Conservation (phyloP, 768 basidiomycete species). For the Leucocoprinus sp. region DNA sequence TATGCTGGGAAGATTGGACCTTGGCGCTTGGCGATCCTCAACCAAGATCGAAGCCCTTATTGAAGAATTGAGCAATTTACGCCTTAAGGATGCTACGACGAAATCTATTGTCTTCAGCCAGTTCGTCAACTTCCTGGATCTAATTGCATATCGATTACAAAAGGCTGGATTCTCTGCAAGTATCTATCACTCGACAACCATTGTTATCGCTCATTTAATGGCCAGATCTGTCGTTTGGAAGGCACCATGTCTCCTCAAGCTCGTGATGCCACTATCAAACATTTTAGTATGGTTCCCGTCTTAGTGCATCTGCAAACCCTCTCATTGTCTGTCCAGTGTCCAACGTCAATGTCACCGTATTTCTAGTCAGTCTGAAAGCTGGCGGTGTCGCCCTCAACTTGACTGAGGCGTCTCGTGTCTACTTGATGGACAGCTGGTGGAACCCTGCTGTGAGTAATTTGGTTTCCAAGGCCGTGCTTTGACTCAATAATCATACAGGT, state of each 20-base stretch:
- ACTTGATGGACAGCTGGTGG: conserved; percentile 98
- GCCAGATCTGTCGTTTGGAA: conserved; percentile 84
- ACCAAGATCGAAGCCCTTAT: conserved; percentile 95
- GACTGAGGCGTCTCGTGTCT: conserved; percentile 88
- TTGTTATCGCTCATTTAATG: neutral
- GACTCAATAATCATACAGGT: conserved; percentile 31
- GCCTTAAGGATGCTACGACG: conserved; percentile 79
- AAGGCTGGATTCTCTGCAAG: conserved; percentile 83
- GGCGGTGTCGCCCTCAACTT: conserved; percentile 90
- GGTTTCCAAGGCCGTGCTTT: neutral
- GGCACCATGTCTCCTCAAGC: conserved; percentile 97
- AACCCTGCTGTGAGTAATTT: conserved; percentile 72
- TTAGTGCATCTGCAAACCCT: neutral
- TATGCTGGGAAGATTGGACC: conserved; percentile 83
- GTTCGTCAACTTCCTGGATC: conserved; percentile 87
- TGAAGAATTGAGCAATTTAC: conserved; percentile 84
- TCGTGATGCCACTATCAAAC: conserved; percentile 87
- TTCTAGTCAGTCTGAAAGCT: conserved; percentile 92
- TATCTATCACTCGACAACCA: conserved; percentile 8
- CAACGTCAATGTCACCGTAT: conserved; percentile 92
- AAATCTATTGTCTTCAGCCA: conserved; percentile 98
- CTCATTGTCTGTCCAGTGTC: conserved; percentile 49
- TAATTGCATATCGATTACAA: conserved; percentile 89
- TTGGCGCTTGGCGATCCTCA: conserved; percentile 90
- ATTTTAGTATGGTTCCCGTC: conserved; percentile 64